Evolutionary conservation across 352 stramenopile genomes (phyloP).

Genomic region (Phytophthora foliorum): DNA sequence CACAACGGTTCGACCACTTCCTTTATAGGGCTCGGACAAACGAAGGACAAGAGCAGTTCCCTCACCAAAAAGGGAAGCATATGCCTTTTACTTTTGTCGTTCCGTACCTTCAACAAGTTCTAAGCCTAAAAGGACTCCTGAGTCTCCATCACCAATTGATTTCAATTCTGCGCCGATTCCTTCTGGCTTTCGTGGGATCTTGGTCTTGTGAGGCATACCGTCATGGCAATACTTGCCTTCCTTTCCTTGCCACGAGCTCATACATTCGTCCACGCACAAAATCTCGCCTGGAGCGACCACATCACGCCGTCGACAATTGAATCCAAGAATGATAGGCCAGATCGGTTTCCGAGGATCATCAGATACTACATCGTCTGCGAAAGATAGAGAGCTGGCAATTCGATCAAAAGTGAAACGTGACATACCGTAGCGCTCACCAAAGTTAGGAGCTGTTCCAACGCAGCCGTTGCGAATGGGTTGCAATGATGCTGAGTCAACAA

Average conservation of each 20-base stretch:
- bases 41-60: constrained; percentile 7
- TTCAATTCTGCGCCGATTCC: constrained; percentile 6
- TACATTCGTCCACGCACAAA: constrained; percentile 17
- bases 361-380: not conserved
- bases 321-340: not conserved
- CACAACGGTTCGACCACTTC: constrained; percentile 4
- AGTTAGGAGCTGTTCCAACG: constrained; percentile 7
- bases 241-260: constrained; percentile 9
- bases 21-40: constrained; percentile 7
- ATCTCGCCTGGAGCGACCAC: no score
- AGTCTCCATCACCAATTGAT: constrained; percentile 11
- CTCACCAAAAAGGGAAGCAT: constrained; percentile 1
- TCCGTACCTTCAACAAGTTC: constrained; percentile 1
- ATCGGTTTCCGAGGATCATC: constrained; percentile 14
- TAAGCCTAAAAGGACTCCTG: not conserved
- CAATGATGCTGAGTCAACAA: no score
- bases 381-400: not conserved
- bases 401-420: constrained; percentile 5
- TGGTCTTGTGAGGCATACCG: constrained; percentile 13
- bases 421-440: constrained; percentile 10
- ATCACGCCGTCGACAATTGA: not conserved
- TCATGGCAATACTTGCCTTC: constrained; percentile 14
- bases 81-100: not conserved
- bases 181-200: constrained; percentile 16
- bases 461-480: not conserved